Evolutionary conservation across 2,329 filamentous ascomycete species (phyloP), one percentile per base, ranked within the genome.

Genomic region (Xylariaceae sp.): DNA sequence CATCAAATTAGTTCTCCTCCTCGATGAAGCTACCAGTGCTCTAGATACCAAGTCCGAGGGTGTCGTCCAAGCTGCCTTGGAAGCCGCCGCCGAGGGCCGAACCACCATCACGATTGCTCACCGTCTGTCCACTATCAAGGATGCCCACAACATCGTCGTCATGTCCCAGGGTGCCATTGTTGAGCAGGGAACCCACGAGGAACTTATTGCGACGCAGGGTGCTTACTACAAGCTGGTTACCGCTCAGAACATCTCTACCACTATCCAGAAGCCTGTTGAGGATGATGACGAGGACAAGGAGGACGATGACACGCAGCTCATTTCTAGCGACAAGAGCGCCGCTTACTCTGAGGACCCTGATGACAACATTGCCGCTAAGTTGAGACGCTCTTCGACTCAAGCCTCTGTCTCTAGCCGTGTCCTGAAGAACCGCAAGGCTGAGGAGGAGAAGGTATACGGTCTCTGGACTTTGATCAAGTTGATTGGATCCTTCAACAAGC

Each of bases 101-200:
- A 99, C 94, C 0, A 97, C 94, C 1, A 96, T 97, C 67, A 90
- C 92, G 5, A 97, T 99, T 73, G 94, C 94, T 49, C 94, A 99
- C 76, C 88, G 93, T 66, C 80, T 99, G 7, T 96, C 92, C 0
- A 99, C 94, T 4, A 96, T 99, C 77, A 92, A 87, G 74, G 87
- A 92, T 64, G 93, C 93, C 0, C 89, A 97, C 74, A 97, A 96
- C 69, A 99, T 99, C 66, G 90, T 97, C 10, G 93, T 97, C 64
- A 93, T 99, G 87, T 82, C 86, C 3, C 76, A 86, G 62, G 94
- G 94, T 10, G 78, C 81, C n/a, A 95, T 99, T 61, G 81, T 96
- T 10, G 94, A 99, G 74, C 92, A 97, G 74, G 94, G 94, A 55
- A 92, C 85, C 0, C 94, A 97, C 72, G 84, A 93, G 60, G 81